Evolutionary conservation across 202 grass and related monocot genomes (phyloP).

Genomic region (Zoysia matrella): DNA sequence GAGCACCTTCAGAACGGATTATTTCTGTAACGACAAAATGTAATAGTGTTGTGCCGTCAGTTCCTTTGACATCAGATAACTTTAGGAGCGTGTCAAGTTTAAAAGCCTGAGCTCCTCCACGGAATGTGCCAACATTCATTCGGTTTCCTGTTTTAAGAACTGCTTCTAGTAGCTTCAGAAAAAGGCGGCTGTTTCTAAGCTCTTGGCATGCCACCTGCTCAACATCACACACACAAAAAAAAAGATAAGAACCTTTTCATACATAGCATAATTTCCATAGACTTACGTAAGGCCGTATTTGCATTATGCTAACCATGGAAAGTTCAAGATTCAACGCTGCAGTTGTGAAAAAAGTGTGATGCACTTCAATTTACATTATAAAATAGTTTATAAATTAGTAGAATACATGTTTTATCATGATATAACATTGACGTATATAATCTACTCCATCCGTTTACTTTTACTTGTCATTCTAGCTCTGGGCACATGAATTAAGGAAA

Average conservation of each 20-base stretch:
- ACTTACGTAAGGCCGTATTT: background rate
- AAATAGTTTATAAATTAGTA: background rate
- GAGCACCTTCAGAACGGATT: constrained; percentile 74
- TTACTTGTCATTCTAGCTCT: too few species aligned
- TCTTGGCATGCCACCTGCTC: constrained; percentile 81
- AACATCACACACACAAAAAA: constrained; percentile 28
- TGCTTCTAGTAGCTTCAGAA: constrained; percentile 90
- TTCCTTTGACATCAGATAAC: constrained; percentile 81
- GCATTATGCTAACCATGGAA: background rate
- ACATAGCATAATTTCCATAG: background rate
- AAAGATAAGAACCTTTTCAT: background rate
- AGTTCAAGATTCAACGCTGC: background rate
- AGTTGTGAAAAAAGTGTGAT: background rate
- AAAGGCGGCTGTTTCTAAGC: constrained; percentile 75
- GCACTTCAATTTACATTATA: background rate
- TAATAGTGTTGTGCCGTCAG: constrained; percentile 84
- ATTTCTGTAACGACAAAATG: constrained; percentile 95
- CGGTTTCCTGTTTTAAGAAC: constrained; percentile 90
- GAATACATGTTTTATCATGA: background rate
- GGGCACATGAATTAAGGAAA: too few species aligned
- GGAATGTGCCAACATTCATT: constrained; percentile 90
- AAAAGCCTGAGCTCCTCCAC: constrained; percentile 83
- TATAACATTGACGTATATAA: background rate
- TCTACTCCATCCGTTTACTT: background rate
- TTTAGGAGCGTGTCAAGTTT: constrained; percentile 93